Evolutionary conservation across 2,329 filamentous ascomycete species (phyloP).

Genomic region (Aspergillus awamori): DNA sequence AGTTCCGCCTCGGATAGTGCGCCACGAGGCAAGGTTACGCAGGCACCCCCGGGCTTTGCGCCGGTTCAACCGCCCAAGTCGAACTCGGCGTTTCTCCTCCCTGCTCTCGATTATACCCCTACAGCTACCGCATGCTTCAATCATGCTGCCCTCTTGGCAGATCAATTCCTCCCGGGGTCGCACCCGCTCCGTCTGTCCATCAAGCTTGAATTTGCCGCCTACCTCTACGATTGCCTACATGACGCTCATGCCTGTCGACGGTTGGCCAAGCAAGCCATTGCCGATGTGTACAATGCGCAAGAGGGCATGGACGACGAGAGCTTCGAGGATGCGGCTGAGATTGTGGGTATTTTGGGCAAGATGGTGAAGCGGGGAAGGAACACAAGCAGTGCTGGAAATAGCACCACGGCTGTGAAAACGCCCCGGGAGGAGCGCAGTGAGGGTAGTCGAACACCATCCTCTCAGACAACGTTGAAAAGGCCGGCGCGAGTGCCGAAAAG

Average conservation of each 20-base stretch:
- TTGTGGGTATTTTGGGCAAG: constrained; percentile 81
- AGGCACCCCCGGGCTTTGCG: constrained; percentile 42
- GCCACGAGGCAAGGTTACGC: constrained; percentile 15
- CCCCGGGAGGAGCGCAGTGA: constrained; percentile 34
- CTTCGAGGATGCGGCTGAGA: constrained; percentile 86
- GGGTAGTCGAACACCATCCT: constrained; percentile 33
- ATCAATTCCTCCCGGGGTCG: constrained; percentile 77
- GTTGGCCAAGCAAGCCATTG: constrained; percentile 79
- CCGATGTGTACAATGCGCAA: constrained; percentile 86
- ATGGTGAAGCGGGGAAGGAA: constrained; percentile 77
- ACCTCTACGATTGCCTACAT: constrained; percentile 89
- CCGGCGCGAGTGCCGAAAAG: constrained; percentile 11
- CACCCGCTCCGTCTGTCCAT: constrained; percentile 88
- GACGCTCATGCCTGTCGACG: constrained; percentile 75
- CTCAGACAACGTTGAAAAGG: constrained; percentile 15
- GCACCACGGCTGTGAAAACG: constrained; percentile 28
- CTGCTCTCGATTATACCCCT: constrained; percentile 77
- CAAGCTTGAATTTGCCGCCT: constrained; percentile 89
- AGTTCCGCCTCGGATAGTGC: not conserved
- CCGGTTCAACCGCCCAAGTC: constrained; percentile 36
- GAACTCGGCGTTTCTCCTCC: constrained; percentile 75
- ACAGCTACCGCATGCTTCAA: constrained; percentile 80
- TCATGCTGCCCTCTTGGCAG: constrained; percentile 74
- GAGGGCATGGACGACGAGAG: constrained; percentile 95
- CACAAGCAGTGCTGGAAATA: constrained; percentile 38